Evolutionary conservation across 139 green algal species (phyloP).

Genomic region (Micractinium sp.): DNA sequence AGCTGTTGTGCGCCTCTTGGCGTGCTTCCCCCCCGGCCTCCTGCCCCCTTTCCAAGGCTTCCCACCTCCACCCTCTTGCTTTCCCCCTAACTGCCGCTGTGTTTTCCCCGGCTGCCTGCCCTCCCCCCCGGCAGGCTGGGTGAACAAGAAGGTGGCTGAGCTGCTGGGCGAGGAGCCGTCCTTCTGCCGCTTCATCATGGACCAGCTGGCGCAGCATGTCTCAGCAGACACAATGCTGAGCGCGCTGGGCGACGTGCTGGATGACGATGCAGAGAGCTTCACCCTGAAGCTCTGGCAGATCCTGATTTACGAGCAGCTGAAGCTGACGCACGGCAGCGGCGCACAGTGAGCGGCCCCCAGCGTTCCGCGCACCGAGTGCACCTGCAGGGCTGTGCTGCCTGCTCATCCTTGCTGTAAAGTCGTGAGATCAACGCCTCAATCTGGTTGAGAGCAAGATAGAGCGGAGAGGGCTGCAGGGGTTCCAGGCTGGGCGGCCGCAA

Average conservation of each 20-base stretch:
- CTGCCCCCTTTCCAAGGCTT: too few species aligned
- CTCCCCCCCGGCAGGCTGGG: conserved; percentile 63
- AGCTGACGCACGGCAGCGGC: conserved; percentile 27
- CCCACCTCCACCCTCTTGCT: not conserved
- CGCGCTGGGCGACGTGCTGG: conserved; percentile 79
- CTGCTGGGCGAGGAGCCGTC: conserved; percentile 73
- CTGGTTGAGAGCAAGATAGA: too few species aligned
- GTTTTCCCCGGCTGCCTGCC: not conserved
- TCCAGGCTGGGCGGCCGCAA: too few species aligned
- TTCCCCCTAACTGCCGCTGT: not conserved
- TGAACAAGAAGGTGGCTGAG: conserved; percentile 80
- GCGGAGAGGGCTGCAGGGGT: too few species aligned
- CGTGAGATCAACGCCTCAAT: too few species aligned
- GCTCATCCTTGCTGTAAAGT: too few species aligned
- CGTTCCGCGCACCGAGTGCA: too few species aligned
- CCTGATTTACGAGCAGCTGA: conserved; percentile 85
- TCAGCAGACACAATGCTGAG: conserved; percentile 48
- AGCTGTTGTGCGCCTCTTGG: not conserved
- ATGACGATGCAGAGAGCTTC: conserved; percentile 86
- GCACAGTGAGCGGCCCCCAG: not conserved
- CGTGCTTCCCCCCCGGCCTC: too few species aligned
- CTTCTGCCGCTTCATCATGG: conserved; percentile 67
- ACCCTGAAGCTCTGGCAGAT: conserved; percentile 89
- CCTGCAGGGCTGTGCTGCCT: too few species aligned
- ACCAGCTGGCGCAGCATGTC: conserved; percentile 49